A percentile compares a stretch with the other conserved stretches of the same genome.
Evolutionary conservation across 805 yeast genomes (phyloP).

Genomic region (Candida sanyiensis): DNA sequence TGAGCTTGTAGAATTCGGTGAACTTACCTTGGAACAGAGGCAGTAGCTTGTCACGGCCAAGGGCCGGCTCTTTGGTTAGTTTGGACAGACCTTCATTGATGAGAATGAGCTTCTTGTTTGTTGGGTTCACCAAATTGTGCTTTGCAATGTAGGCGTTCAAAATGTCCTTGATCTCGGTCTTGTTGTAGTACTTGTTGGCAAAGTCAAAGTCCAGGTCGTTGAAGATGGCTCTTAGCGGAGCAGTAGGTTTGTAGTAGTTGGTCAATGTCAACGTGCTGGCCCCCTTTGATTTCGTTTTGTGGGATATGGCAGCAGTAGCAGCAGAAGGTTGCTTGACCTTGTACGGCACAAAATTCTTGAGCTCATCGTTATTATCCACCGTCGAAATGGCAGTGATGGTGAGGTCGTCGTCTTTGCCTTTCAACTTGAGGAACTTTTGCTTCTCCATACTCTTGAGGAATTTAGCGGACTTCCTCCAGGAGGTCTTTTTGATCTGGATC

Average conservation of each 20-base stretch:
- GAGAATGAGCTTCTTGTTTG: constrained; percentile 47
- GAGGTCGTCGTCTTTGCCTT: constrained; percentile 84
- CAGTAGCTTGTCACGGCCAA: constrained; percentile 32
- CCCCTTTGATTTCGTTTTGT: constrained; percentile 4
- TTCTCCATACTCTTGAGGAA: constrained; percentile 85
- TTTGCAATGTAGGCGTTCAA: constrained; percentile 51
- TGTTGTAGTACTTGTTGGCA: constrained; percentile 39
- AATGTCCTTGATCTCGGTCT: constrained; percentile 47
- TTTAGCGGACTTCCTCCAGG: constrained; percentile 87
- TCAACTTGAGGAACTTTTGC: constrained; percentile 55
- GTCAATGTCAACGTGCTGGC: constrained; percentile 36
- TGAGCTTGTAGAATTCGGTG: constrained; percentile 44
- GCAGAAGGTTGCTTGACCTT: constrained; percentile 28
- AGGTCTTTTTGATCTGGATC: constrained; percentile 67
- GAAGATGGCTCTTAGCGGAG: constrained; percentile 42
- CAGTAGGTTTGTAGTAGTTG: constrained; percentile 56
- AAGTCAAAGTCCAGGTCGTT: constrained; percentile 35
- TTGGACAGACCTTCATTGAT: constrained; percentile 50
- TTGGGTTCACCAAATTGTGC: constrained; percentile 44
- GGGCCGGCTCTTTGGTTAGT: constrained; percentile 31
- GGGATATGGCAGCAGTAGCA: constrained; percentile 14
- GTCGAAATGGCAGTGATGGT: constrained; percentile 47
- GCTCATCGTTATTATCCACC: constrained; percentile 36
- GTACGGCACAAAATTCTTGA: constrained; percentile 63
- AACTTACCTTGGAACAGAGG: constrained; percentile 41